phyloP scores from a whole-genome alignment of 768 basidiomycete species.

The Hygrocybe punicea region DNA sequence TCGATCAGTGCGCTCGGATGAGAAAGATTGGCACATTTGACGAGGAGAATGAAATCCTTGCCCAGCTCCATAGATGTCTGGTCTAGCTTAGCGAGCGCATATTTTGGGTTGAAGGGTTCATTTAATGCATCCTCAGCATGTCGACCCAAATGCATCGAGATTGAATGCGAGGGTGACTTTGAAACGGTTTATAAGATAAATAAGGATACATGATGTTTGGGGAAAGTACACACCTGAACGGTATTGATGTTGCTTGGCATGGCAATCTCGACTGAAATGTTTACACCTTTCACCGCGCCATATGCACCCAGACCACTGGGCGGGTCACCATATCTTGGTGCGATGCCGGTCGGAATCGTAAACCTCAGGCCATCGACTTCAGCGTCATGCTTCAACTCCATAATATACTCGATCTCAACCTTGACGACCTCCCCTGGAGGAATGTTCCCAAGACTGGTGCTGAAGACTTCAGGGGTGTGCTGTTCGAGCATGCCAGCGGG shows the following conservation, averaged over 20 bases:
- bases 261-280: not conserved
- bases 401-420: slow-evolving; percentile 5
- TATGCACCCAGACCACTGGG: not conserved
- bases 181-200: not conserved
- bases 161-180: slow-evolving; percentile 4
- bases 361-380: slow-evolving; percentile 3
- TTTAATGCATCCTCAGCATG: not conserved
- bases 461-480: slow-evolving; percentile 3
- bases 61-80: not conserved
- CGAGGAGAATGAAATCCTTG: not conserved
- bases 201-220: not conserved
- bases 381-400: slow-evolving; percentile 4
- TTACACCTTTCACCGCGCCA: not conserved
- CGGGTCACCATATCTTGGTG: not conserved
- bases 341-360: slow-evolving; percentile 1
- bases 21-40: slow-evolving; percentile 3
- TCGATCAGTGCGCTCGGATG: slow-evolving; percentile 1
- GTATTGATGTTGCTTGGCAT: slow-evolving; percentile 4
- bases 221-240: not conserved
- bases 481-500: not conserved
- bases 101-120: not conserved
- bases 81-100: not conserved
- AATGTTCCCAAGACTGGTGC: not conserved
- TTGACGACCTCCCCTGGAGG: not conserved
- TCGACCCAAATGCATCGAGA: slow-evolving; percentile 2